phyloP scores from a whole-genome alignment of 805 yeast genomes.

The Suhomyces sp. region DNA sequence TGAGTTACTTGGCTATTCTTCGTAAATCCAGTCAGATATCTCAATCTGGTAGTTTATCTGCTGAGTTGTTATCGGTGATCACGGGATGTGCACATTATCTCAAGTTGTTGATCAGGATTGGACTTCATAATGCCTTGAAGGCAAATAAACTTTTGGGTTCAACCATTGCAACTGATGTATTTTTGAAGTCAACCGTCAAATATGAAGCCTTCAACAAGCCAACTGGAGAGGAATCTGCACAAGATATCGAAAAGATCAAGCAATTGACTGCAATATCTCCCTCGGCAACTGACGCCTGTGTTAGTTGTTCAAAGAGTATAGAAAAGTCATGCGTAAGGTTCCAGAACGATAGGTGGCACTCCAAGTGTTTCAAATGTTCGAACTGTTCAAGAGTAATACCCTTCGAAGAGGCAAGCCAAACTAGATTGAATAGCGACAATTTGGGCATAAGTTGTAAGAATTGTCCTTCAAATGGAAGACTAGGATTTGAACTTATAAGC shows the following conservation, averaged over 20 bases:
- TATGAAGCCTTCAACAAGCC: constrained; percentile 17
- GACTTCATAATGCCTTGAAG: constrained; percentile 73
- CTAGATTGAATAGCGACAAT: constrained; percentile 30
- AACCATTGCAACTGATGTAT: constrained; percentile 59
- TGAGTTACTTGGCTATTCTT: constrained; percentile 81
- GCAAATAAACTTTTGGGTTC: constrained; percentile 57
- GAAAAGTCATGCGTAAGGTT: constrained; percentile 76
- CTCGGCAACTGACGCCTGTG: constrained; percentile 75
- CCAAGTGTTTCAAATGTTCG: constrained; percentile 66
- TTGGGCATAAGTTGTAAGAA: constrained; percentile 43
- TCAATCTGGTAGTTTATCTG: constrained; percentile 48
- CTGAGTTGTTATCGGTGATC: constrained; percentile 72
- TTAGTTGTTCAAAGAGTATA: constrained; percentile 66
- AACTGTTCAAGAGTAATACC: constrained; percentile 44
- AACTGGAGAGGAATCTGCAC: constrained; percentile 2
- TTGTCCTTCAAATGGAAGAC: constrained; percentile 51
- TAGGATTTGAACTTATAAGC: constrained; percentile 62
- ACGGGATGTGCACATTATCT: constrained; percentile 92
- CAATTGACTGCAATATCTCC: constrained; percentile 46
- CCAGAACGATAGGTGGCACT: constrained; percentile 75
- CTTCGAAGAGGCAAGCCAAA: constrained; percentile 37
- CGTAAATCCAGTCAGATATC: constrained; percentile 52
- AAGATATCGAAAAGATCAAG: constrained; percentile 10
- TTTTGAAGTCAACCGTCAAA: constrained; percentile 46
- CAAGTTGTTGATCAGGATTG: constrained; percentile 77